Conservation (phyloP, 1,139 yeast species). For the Diutina neorugosa region DNA sequence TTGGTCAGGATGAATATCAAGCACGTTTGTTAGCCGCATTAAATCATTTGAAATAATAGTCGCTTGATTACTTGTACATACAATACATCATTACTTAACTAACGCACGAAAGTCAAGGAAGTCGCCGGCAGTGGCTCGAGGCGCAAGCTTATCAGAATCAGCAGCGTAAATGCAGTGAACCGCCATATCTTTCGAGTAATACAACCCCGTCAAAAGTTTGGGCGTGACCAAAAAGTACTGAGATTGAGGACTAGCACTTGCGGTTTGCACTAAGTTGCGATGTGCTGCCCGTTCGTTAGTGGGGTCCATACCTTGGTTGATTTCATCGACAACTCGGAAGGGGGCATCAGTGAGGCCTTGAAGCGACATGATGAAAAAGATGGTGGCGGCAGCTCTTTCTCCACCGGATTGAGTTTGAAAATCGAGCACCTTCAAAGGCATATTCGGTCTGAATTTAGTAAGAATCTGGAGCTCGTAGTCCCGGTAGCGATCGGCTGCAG, state of each 20-base stretch:
- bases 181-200: slow-evolving; percentile 73
- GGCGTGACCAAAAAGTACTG: slow-evolving; percentile 94
- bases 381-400: slow-evolving; percentile 91
- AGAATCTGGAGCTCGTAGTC: slow-evolving; percentile 80
- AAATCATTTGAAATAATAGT: not conserved
- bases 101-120: slow-evolving; percentile 16
- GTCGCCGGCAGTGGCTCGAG: slow-evolving; percentile 8
- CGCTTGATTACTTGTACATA: not conserved
- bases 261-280: slow-evolving; percentile 72
- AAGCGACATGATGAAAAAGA: slow-evolving; percentile 77
- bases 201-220: slow-evolving; percentile 66
- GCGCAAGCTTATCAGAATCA: not conserved
- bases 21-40: slow-evolving; percentile 18
- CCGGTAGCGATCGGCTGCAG: slow-evolving; percentile 40
- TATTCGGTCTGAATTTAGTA: slow-evolving; percentile 72
- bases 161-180: slow-evolving; percentile 69
- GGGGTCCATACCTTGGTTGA: slow-evolving; percentile 98
- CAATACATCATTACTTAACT: not conserved
- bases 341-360: slow-evolving; percentile 91
- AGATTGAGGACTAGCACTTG: slow-evolving; percentile 49
- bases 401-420: slow-evolving; percentile 95
- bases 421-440: slow-evolving; percentile 47
- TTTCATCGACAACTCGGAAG: slow-evolving; percentile 92
- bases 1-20: slow-evolving; percentile 37
- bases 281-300: slow-evolving; percentile 84